Evolutionary conservation across 371 early-diverging fungal species (phyloP).

Genomic region (Apophysomyces variabilis): DNA sequence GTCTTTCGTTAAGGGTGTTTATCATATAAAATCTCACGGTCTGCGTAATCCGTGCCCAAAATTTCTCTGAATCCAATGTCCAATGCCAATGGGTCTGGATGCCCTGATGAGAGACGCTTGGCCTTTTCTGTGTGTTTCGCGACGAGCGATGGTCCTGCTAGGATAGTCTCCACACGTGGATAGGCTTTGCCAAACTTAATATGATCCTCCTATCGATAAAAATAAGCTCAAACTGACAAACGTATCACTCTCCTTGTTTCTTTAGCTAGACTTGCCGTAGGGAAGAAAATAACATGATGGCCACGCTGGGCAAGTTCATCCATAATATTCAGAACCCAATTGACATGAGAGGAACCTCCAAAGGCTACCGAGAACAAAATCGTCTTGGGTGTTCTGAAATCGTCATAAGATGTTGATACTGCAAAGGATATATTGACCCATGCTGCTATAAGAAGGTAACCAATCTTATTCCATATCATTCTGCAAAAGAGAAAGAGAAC

Average conservation of each 20-base stretch:
- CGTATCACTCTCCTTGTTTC: neutral
- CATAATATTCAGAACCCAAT: conserved; percentile 16
- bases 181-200: conserved; percentile 18
- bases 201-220: conserved; percentile 26
- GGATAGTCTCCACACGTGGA: conserved; percentile 17
- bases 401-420: neutral
- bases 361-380: conserved; percentile 7
- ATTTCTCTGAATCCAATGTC: conserved; percentile 1
- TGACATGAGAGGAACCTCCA: conserved; percentile 22
- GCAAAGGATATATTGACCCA: neutral
- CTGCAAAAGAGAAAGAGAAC: neutral
- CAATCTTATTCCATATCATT: neutral
- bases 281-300: conserved; percentile 14
- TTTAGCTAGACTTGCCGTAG: conserved; percentile 3
- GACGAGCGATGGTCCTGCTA: conserved; percentile 15
- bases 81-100: neutral
- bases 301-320: conserved; percentile 16
- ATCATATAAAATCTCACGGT: neutral
- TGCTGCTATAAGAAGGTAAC: neutral
- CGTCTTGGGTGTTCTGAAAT: conserved; percentile 12
- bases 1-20: neutral
- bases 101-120: neutral
- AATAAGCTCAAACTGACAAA: neutral
- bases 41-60: neutral
- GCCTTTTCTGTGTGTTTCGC: neutral